These are phyloP conservation scores for Malus fusca DNA, from an alignment of 306 rosid species.

Conservation along the genomic window DNA sequence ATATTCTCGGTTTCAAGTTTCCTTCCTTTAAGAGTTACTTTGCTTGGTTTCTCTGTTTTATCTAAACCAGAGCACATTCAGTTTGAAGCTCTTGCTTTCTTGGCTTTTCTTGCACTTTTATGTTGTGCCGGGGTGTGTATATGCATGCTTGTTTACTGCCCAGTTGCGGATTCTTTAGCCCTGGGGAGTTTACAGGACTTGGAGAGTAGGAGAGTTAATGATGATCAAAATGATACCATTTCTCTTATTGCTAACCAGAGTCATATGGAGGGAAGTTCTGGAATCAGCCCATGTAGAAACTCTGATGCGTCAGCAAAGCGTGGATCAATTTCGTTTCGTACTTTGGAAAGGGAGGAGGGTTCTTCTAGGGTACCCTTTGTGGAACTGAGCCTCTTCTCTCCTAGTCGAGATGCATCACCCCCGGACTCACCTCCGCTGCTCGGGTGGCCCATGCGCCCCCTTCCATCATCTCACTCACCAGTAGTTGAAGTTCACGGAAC, in stretches of 20 bases:
- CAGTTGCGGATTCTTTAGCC: slow-evolving; percentile 86
- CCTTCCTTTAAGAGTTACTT: slow-evolving; percentile 86
- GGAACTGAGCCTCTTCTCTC: slow-evolving; percentile 88
- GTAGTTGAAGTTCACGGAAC: slow-evolving; percentile 31
- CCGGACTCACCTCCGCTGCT: slow-evolving; percentile 78
- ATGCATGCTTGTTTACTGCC: slow-evolving; percentile 87
- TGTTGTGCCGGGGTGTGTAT: slow-evolving; percentile 82
- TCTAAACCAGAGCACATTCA: slow-evolving; percentile 60
- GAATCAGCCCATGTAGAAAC: slow-evolving; percentile 48
- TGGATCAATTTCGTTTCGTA: slow-evolving; percentile 81
- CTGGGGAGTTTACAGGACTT: slow-evolving; percentile 73
- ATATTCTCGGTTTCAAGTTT: slow-evolving; percentile 78
- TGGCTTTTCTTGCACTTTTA: slow-evolving; percentile 84
- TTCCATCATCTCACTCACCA: slow-evolving; percentile 14
- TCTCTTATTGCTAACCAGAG: slow-evolving; percentile 81
- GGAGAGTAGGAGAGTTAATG: slow-evolving; percentile 59
- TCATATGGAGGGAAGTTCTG: slow-evolving; percentile 51
- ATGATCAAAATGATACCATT: slow-evolving; percentile 54
- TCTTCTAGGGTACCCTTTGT: slow-evolving; percentile 73
- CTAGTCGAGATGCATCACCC: slow-evolving; percentile 57
- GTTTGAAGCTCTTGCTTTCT: slow-evolving; percentile 82
- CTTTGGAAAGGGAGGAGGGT: slow-evolving; percentile 53
- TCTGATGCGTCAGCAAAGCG: slow-evolving; percentile 68
- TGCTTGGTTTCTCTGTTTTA: slow-evolving; percentile 87
- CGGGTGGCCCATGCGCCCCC: slow-evolving; percentile 81